A percentile compares a stretch with the other conserved stretches of the same genome.
These are phyloP conservation scores for Backusella circina DNA, from an alignment of 192 early-diverging fungal species.

Conservation along the genomic window DNA sequence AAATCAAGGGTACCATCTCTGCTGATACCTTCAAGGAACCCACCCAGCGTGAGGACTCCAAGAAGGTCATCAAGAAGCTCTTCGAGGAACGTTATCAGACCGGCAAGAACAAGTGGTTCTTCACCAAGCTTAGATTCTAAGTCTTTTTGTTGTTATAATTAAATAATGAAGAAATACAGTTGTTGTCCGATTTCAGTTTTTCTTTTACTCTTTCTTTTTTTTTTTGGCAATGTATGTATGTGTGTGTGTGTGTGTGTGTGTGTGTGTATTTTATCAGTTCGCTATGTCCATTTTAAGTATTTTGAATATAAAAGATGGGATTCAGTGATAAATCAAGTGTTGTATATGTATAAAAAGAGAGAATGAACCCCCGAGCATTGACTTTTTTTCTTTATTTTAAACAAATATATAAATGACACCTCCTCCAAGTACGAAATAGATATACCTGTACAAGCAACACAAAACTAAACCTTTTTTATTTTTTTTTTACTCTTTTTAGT, in stretches of 20 bases:
- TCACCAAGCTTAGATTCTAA: slow-evolving; percentile 97
- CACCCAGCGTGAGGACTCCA: slow-evolving; percentile 82
- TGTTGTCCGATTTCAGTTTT: neutral
- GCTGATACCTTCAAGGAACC: slow-evolving; percentile 94
- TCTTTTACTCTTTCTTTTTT: neutral
- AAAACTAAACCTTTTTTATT: neutral
- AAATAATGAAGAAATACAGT: neutral
- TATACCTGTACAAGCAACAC: neutral
- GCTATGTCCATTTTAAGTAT: too few relatives aligned
- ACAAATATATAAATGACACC: neutral
- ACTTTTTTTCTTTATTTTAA: neutral
- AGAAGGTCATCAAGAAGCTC: slow-evolving; percentile 93
- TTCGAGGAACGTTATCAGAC: slow-evolving; percentile 96
- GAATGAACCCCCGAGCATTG: neutral
- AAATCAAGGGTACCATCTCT: slow-evolving; percentile 84
- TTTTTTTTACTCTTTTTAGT: neutral
- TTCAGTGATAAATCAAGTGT: neutral
- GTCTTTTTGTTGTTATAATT: slow-evolving; percentile 5
- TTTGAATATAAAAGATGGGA: neutral
- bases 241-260: too few relatives aligned
- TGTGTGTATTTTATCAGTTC: neutral
- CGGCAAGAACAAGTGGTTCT: slow-evolving; percentile 99
- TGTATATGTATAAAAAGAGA: neutral
- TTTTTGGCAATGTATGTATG: neutral
- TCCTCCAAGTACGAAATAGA: neutral